These are phyloP conservation scores for thale cress (Arabidopsis thaliana) DNA, from an alignment of 345 rosid species.

Conservation along the genomic window TAIR10.1 NC_003070.9:1190501-1191000, in stretches of 20 bases:
- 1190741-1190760: constrained; percentile 90
- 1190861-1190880: constrained; percentile 97
- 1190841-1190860: constrained; percentile 98
- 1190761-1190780: constrained; percentile 97
- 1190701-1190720: not conserved
- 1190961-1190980: not conserved
- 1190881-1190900: constrained; percentile 99
- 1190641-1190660: constrained; percentile 48
- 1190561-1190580: constrained; percentile 98
- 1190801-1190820: constrained; percentile 97
- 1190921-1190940: constrained; percentile 9
- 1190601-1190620: constrained; percentile 96
- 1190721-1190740: not conserved
- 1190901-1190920: constrained; percentile 69
- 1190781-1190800: constrained; percentile 97
- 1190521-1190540: constrained; percentile 96
- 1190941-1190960: not conserved
- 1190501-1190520: constrained; percentile 97
- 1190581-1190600: constrained; percentile 92
- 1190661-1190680: not conserved
- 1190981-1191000: not conserved
- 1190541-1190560: constrained; percentile 99
- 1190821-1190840: constrained; percentile 99
- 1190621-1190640: constrained; percentile 98
- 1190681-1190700: not conserved